Percentiles rank a stretch among this genome's conserved stretches.
Evolutionary conservation across 768 basidiomycete genomes (phyloP).

Genomic region (Crucibulum laeve): DNA sequence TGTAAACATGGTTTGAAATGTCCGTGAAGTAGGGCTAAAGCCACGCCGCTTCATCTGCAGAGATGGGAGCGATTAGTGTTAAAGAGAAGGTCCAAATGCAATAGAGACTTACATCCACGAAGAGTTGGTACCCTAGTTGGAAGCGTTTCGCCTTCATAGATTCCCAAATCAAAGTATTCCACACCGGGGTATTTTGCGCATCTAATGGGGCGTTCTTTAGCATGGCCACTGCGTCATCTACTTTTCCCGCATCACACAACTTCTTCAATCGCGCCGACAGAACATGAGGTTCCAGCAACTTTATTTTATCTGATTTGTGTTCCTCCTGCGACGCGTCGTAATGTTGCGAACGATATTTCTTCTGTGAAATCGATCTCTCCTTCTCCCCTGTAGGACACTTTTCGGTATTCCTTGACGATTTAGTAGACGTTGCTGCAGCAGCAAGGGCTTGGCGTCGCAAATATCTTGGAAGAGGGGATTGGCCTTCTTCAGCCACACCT

Average conservation of each 20-base stretch:
- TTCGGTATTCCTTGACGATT: constrained; percentile 3
- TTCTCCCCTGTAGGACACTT: too few relatives aligned
- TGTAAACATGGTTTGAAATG: constrained; percentile 66
- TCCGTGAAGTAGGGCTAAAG: constrained; percentile 61
- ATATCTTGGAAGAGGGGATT: constrained; percentile 20
- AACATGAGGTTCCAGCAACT: constrained; percentile 56
- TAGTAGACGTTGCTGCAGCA: constrained; percentile 3
- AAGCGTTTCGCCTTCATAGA: constrained; percentile 53
- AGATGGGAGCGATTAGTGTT: constrained; percentile 4
- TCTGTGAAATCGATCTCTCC: too few relatives aligned
- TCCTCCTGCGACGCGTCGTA: constrained; percentile 26
- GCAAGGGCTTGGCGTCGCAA: constrained; percentile 19
- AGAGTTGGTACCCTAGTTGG: constrained; percentile 61
- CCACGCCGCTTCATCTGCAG: constrained; percentile 82
- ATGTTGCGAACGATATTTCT: constrained; percentile 33
- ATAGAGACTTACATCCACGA: constrained; percentile 51
- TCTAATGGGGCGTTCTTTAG: constrained; percentile 69
- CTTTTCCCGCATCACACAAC: constrained; percentile 47
- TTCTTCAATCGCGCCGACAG: constrained; percentile 57
- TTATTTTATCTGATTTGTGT: constrained; percentile 21
- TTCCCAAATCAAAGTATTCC: constrained; percentile 77
- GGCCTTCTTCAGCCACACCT: too few relatives aligned
- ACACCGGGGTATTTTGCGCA: constrained; percentile 70
- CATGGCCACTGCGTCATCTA: constrained; percentile 60
- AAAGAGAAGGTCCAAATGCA: constrained; percentile 2